These are phyloP conservation scores for Melanopsichium pennsylvanicum DNA, from an alignment of 1,284 basidiomycete genomes.

Conservation along the genomic window DNA sequence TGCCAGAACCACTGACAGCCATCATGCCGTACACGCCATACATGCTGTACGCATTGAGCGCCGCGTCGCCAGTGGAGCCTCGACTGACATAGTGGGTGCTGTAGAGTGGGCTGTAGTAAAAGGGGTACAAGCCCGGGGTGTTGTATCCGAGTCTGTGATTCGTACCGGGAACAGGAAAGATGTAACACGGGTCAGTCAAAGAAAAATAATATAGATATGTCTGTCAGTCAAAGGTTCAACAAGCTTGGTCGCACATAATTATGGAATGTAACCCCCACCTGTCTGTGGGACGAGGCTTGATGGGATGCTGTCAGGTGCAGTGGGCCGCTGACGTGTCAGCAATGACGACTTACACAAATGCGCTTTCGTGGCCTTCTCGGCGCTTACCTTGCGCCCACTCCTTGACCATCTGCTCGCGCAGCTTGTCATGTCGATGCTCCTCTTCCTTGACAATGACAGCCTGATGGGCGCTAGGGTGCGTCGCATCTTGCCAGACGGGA, in stretches of 20 bases:
- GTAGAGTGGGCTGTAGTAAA: slow-evolving; percentile 35
- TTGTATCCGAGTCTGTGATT: slow-evolving; percentile 31
- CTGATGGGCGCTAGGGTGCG: slow-evolving; percentile 45
- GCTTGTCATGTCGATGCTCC: slow-evolving; percentile 29
- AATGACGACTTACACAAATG: slow-evolving; percentile 32
- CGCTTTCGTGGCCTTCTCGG: slow-evolving; percentile 40
- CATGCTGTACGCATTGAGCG: slow-evolving; percentile 25
- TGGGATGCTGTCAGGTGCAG: background rate
- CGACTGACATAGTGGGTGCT: slow-evolving; percentile 21
- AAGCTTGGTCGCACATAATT: too few species aligned
- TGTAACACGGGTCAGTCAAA: too few species aligned
- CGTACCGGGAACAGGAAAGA: background rate
- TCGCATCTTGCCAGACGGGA: slow-evolving; percentile 30
- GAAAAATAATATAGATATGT: background rate
- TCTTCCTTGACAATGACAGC: slow-evolving; percentile 40
- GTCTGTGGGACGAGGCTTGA: too few species aligned
- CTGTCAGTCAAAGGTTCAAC: too few species aligned
- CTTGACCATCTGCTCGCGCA: slow-evolving; percentile 23
- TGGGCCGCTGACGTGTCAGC: too few species aligned
- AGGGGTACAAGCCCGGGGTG: slow-evolving; percentile 38
- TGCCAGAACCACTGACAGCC: slow-evolving; percentile 15
- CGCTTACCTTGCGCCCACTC: slow-evolving; percentile 40
- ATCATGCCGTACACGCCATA: slow-evolving; percentile 32
- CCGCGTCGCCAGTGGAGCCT: slow-evolving; percentile 18
- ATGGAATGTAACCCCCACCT: too few species aligned